A percentile compares a stretch with the other conserved stretches of the same genome.
phyloP scores from a whole-genome alignment of 768 basidiomycete genomes.

The Boletus tomentosulus region DNA sequence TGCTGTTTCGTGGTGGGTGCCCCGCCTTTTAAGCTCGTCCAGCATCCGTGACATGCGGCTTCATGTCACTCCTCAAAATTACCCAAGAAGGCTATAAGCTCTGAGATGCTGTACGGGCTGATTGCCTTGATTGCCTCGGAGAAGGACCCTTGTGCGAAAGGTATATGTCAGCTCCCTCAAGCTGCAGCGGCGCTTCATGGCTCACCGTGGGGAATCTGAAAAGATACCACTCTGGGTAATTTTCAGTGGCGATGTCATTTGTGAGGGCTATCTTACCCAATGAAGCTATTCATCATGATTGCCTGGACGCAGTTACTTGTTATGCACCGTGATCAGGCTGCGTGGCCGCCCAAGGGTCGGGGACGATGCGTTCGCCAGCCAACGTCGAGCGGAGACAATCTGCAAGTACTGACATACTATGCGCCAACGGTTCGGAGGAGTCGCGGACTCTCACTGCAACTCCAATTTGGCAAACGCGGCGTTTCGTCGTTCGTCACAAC shows the following conservation, averaged over 20 bases:
- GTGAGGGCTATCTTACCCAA: neutral
- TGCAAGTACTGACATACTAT: too few species aligned
- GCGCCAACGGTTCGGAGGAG: too few species aligned
- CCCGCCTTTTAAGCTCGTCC: slow-evolving; percentile 24
- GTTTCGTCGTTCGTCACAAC: neutral
- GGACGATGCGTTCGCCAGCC: too few species aligned
- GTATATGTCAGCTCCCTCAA: slow-evolving; percentile 26
- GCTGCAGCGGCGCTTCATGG: neutral
- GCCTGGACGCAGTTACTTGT: slow-evolving; percentile 12
- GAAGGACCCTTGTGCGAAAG: slow-evolving; percentile 27
- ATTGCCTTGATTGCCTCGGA: slow-evolving; percentile 24
- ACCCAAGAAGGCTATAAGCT: slow-evolving; percentile 23
- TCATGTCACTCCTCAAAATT: slow-evolving; percentile 19
- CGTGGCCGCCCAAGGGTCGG: too few species aligned
- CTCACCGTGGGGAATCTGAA: neutral
- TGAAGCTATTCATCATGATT: slow-evolving; percentile 8
- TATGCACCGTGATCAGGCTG: slow-evolving; percentile 9
- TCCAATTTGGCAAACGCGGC: neutral
- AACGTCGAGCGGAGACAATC: too few species aligned
- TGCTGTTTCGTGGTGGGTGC: slow-evolving; percentile 12
- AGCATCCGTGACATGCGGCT: slow-evolving; percentile 14
- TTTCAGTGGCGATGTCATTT: slow-evolving; percentile 11
- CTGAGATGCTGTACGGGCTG: slow-evolving; percentile 16
- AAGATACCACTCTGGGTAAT: slow-evolving; percentile 24
- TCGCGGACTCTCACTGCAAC: neutral